Percentiles rank a stretch among this genome's conserved stretches.
These are phyloP conservation scores for Starmera stellimalicola DNA, from an alignment of 1,139 yeast genomes.

Conservation along the genomic window DNA sequence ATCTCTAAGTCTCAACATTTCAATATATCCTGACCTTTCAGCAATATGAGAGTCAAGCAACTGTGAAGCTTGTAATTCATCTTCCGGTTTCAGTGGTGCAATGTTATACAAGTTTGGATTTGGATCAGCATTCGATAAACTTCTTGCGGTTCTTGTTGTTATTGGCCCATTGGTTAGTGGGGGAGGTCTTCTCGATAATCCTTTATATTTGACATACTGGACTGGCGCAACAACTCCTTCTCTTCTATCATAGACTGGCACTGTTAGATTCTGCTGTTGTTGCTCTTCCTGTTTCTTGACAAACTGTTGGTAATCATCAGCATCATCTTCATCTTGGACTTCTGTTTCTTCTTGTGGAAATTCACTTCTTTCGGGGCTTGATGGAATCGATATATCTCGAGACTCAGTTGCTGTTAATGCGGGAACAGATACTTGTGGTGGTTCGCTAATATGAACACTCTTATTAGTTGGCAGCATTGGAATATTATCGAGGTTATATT, in stretches of 20 bases:
- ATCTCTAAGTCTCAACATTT: constrained; percentile 34
- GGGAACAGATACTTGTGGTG: background rate
- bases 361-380: background rate
- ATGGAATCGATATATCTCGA: background rate
- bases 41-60: constrained; percentile 26
- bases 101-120: constrained; percentile 1
- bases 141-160: constrained; percentile 24
- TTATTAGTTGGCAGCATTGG: background rate
- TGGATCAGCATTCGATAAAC: constrained; percentile 19
- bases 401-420: background rate
- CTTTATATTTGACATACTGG: constrained; percentile 17
- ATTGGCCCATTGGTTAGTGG: constrained; percentile 21
- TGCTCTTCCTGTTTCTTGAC: constrained; percentile 1
- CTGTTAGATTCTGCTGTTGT: constrained; percentile 1
- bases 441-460: constrained; percentile 1
- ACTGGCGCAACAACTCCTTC: constrained; percentile 50
- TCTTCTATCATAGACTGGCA: constrained; percentile 25
- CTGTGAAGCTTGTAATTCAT: constrained; percentile 1
- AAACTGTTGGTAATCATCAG: constrained; percentile 1
- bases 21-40: constrained; percentile 48
- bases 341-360: too few species aligned
- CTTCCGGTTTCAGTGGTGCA: background rate
- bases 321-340: background rate
- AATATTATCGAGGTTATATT: constrained; percentile 14
- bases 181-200: constrained; percentile 24